Evolutionary conservation across 2,329 filamentous ascomycete genomes (phyloP), one percentile per base, ranked within the genome.

Genomic region (Xylogone sp.): DNA sequence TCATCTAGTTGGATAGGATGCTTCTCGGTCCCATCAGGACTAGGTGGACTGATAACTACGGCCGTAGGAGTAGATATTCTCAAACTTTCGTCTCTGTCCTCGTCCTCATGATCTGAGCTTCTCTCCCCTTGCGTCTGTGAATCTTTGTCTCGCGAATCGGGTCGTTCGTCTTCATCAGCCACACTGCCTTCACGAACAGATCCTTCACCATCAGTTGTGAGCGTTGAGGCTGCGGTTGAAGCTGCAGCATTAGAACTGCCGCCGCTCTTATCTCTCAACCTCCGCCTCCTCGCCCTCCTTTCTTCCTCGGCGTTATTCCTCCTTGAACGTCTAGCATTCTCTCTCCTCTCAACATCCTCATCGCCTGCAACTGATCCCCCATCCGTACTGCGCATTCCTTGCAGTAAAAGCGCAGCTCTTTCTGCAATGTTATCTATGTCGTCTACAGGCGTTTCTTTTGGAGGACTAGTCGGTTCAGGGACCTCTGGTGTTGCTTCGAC

Each of bases 341-440:
- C 78, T 52, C 83, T 70, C 70, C 78, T 73, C 66, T 82, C 73
- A 19, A 68, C 56, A 56, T 70, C 74, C 7, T 77, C 79, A 5
- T 39, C 34, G n/a, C 34, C 34, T 18, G 76, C 78, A 20, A 80
- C 81, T 46, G 85, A 76, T 3, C 62, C 63, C 16, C 67, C 71
- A 21, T 67, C 81, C 42, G 82, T 82, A 42, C 83, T 78, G 53
- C 90, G 82, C 69, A 97, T 86, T 44, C 90, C 90, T 65, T 96
- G 88, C 24, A 97, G 75, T 67, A 97, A 75, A 57, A 86, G 82
- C 1, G 90, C 90, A 2, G 93, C 92, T 48, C 91, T 83, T 60
- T 92, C 87, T 2, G 90, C 92, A 22, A 97, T 84, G 57, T 96
- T 90, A 68, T 92, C 60, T 6, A 27, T 27, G 10, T 27, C 10